These are phyloP conservation scores for Rhizomucor miehei DNA, from an alignment of 371 early-diverging fungal genomes.

Conservation along the genomic window DNA sequence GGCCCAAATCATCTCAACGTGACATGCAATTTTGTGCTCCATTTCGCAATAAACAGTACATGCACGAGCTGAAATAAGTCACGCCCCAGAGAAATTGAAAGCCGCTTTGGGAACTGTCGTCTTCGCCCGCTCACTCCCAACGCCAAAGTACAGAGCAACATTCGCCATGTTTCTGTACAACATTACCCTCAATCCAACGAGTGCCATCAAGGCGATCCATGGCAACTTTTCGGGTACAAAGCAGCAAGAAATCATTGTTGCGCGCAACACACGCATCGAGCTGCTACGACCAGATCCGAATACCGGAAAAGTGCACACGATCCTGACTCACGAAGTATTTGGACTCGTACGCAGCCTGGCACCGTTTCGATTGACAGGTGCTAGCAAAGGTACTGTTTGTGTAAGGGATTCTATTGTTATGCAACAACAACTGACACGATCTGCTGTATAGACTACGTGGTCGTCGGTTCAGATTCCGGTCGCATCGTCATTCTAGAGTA, in stretches of 20 bases:
- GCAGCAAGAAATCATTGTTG: slow-evolving; percentile 89
- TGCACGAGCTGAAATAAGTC: no score
- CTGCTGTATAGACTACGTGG: slow-evolving; percentile 73
- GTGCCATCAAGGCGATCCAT: slow-evolving; percentile 77
- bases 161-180: slow-evolving; percentile 87
- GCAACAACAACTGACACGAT: background rate
- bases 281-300: slow-evolving; percentile 75
- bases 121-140: no score
- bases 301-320: slow-evolving; percentile 78
- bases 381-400: slow-evolving; percentile 56
- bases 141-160: background rate
- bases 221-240: slow-evolving; percentile 94
- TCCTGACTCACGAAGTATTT: slow-evolving; percentile 81
- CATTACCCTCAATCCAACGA: slow-evolving; percentile 82
- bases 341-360: slow-evolving; percentile 81
- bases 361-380: slow-evolving; percentile 75
- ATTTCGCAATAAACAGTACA: no score
- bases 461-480: slow-evolving; percentile 91
- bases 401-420: background rate
- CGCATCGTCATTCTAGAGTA: slow-evolving; percentile 91
- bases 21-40: no score
- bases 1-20: no score
- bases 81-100: no score
- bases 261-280: slow-evolving; percentile 79
- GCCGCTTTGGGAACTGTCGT: no score